phyloP scores from a whole-genome alignment of 2,329 filamentous ascomycete genomes.

The Piedraia hortae region DNA sequence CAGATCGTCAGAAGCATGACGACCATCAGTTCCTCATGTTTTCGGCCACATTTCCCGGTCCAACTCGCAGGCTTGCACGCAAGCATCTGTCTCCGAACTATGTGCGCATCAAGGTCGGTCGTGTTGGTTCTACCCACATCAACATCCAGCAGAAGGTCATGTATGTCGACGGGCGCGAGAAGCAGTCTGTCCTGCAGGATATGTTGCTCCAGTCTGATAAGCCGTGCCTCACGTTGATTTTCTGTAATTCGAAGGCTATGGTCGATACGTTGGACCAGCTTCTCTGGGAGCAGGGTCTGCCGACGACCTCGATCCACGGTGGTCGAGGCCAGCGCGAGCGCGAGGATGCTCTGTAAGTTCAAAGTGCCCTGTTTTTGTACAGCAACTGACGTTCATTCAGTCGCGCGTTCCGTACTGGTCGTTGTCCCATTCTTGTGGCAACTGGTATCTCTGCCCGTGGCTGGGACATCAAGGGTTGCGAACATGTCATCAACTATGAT shows the following conservation, averaged over 20 bases:
- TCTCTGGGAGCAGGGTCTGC: conserved; percentile 49
- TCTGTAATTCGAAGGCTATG: conserved; percentile 54
- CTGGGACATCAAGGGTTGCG: conserved; percentile 62
- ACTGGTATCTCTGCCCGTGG: conserved; percentile 73
- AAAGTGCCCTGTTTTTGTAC: not conserved
- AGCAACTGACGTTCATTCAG: conserved; percentile 11
- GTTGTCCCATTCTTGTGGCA: conserved; percentile 52
- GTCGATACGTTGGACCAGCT: conserved; percentile 75
- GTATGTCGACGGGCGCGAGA: conserved; percentile 37
- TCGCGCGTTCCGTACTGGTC: conserved; percentile 50
- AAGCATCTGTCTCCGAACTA: conserved; percentile 47
- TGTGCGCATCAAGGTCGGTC: conserved; percentile 61
- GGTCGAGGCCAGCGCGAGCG: conserved; percentile 75
- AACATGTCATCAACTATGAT: conserved; percentile 85
- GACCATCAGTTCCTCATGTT: conserved; percentile 56
- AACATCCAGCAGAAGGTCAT: conserved; percentile 62
- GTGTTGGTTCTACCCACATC: conserved; percentile 43
- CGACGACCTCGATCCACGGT: conserved; percentile 65
- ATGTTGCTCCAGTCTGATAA: conserved; percentile 38
- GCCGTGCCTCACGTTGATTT: conserved; percentile 60
- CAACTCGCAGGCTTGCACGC: conserved; percentile 46
- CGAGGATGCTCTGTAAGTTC: conserved; percentile 56
- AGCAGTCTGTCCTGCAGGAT: too few species aligned
- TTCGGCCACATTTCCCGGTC: conserved; percentile 77
- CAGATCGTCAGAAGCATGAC: conserved; percentile 46